Base-by-base conservation (phyloP, 1,284 basidiomycete genomes). In the Agroathelia rolfsii region DNA sequence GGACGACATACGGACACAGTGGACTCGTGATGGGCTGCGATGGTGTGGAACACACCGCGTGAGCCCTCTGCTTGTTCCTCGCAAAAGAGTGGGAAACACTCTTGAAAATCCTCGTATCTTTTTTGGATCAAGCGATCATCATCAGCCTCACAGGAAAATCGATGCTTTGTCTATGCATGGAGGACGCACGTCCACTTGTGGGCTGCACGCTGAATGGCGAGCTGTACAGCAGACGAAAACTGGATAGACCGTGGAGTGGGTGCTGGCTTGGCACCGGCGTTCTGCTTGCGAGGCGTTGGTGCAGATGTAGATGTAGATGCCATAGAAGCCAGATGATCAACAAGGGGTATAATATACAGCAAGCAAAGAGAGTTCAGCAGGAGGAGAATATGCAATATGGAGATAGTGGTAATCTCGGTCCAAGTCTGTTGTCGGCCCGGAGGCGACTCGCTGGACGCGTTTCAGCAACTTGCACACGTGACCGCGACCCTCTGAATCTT, bases 101-200 rank as follows among this genome's bases (percentile, higher is more conserved):
- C 76, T 4, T 69, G 61, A 42, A 84, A 85, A 49, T 85, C 78
- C 46, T 83, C 76, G 45, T 74, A 81, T 29, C 81, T 85, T 41
- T 17, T 24, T 20, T 19, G 15, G 35, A 41, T 16, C 22, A 39
- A 30, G 27, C 28, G 11, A 30, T 13, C 9, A 18, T 18, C 13
- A 16, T 13, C 12, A 8, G 17, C 14, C 6, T n/a, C 6, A 28
- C 14, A 24, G 13, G 13, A 13, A 29, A 6, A 21, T 5, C 22
- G 26, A 19, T 24, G 35, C 1, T 35, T 23, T 7, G 4, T 18
- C 24, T 10, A 13, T 30, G 23, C 14, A 25, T n/a, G 16, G 15
- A 22, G n/a, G 18, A 72, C 80, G 47, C 44, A 82, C 81, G 78
- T 77, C 81, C 82, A 85, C 47, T 83, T 83, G 50, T 79, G 76